Evolutionary conservation across 352 stramenopile genomes (phyloP).

Genomic region (Phytophthora chlamydospora): DNA sequence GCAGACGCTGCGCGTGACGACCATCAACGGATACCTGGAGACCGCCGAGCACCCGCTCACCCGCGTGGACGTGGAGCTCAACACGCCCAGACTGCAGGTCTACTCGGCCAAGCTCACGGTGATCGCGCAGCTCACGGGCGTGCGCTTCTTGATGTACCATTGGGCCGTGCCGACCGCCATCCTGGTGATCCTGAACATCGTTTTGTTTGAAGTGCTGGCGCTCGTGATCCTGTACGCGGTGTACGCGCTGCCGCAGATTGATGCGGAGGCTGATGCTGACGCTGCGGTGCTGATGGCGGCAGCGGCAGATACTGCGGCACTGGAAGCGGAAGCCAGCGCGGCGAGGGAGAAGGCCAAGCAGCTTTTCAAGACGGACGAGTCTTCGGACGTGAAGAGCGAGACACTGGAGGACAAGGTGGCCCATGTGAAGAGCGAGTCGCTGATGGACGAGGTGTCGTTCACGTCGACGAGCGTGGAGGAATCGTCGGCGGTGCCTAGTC

Average conservation of each 20-base stretch:
- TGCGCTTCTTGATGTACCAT: constrained; percentile 90
- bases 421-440: constrained; percentile 44
- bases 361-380: constrained; percentile 19
- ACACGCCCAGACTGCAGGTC: constrained; percentile 74
- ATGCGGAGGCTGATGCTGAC: constrained; percentile 28
- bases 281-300: constrained; percentile 26
- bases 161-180: constrained; percentile 76
- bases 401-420: neutral
- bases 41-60: constrained; percentile 57
- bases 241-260: constrained; percentile 56
- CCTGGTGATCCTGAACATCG: constrained; percentile 81
- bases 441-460: constrained; percentile 26
- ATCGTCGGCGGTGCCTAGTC: neutral
- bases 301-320: constrained; percentile 19
- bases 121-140: constrained; percentile 79
- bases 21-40: constrained; percentile 78
- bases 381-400: constrained; percentile 46
- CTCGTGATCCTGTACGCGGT: constrained; percentile 72
- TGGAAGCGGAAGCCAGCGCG: constrained; percentile 31
- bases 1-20: constrained; percentile 56
- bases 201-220: constrained; percentile 69
- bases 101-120: constrained; percentile 80
- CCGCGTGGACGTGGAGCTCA: constrained; percentile 57
- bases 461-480: constrained; percentile 18
- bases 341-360: constrained; percentile 34